A percentile compares a stretch with the other conserved stretches of the same genome.
These are phyloP conservation scores for Malus asiatica DNA, from an alignment of 306 rosid genomes.

Conservation along the genomic window DNA sequence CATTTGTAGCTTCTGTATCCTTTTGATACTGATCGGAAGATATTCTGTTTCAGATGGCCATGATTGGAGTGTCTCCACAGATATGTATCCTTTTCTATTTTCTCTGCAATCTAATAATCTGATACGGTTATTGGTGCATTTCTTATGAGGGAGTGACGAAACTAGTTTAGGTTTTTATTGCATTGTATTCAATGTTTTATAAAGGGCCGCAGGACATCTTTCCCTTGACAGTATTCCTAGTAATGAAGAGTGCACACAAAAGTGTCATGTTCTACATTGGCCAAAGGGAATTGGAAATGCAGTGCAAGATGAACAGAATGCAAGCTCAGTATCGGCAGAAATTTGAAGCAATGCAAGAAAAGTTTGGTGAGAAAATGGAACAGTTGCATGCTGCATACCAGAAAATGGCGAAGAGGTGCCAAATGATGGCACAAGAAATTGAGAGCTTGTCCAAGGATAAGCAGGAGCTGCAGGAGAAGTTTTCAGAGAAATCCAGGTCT, in stretches of 20 bases:
- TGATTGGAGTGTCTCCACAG: constrained; percentile 93
- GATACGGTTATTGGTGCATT: not conserved
- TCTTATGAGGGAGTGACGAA: not conserved
- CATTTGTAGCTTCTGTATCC: not conserved
- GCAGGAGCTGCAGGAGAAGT: constrained; percentile 97
- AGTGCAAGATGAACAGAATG: constrained; percentile 74
- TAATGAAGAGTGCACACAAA: constrained; percentile 87
- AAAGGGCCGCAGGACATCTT: constrained; percentile 16
- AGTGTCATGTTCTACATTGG: constrained; percentile 92
- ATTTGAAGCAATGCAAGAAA: constrained; percentile 90
- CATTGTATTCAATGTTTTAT: not conserved
- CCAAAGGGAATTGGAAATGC: constrained; percentile 93
- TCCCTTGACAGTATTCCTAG: constrained; percentile 48
- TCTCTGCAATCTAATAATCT: not conserved
- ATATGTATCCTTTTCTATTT: constrained; percentile 69
- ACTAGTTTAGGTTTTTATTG: constrained; percentile 4
- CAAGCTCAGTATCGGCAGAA: constrained; percentile 87
- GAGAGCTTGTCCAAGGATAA: constrained; percentile 90
- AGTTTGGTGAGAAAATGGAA: constrained; percentile 81
- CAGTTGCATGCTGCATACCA: constrained; percentile 86
- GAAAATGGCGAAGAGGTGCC: constrained; percentile 84
- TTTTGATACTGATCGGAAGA: constrained; percentile 18
- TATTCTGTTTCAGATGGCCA: constrained; percentile 74
- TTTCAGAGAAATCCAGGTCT: constrained; percentile 91
- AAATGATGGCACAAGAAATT: constrained; percentile 85